Conservation (phyloP, 768 basidiomycete genomes). For the Mrakia gelida region DNA sequence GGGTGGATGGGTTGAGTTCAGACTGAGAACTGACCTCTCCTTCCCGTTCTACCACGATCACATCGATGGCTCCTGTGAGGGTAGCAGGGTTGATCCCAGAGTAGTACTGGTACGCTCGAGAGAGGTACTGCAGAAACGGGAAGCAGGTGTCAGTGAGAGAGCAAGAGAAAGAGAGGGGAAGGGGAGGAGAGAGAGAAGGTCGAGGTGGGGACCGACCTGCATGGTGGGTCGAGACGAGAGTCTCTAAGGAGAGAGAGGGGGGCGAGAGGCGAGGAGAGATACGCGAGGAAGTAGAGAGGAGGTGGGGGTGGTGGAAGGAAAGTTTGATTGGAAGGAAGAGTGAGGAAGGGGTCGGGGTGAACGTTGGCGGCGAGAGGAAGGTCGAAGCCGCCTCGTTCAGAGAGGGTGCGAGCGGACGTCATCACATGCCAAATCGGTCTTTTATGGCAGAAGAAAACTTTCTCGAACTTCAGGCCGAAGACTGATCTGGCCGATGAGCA, state of each 20-base stretch:
- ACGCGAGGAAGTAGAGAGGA: neutral
- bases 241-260: neutral
- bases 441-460: neutral
- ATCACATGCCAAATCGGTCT: neutral
- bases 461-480: neutral
- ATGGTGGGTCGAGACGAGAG: neutral
- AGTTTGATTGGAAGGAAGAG: neutral
- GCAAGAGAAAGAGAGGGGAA: neutral
- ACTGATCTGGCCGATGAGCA: too few species aligned
- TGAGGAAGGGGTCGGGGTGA: neutral
- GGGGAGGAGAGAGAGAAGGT: neutral
- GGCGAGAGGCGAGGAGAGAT: too few species aligned
- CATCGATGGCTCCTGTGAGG: constrained; percentile 96
- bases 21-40: constrained; percentile 49
- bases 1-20: too few species aligned
- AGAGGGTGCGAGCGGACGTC: neutral
- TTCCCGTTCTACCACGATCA: constrained; percentile 83
- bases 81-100: constrained; percentile 83
- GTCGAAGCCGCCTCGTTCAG: neutral
- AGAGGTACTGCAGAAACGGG: constrained; percentile 41
- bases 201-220: neutral
- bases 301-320: neutral
- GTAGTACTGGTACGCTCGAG: constrained; percentile 47
- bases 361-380: neutral
- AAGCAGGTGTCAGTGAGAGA: neutral